These are phyloP conservation scores for Nothophoma quercina DNA, from an alignment of 2,329 filamentous ascomycete genomes.

Conservation along the genomic window DNA sequence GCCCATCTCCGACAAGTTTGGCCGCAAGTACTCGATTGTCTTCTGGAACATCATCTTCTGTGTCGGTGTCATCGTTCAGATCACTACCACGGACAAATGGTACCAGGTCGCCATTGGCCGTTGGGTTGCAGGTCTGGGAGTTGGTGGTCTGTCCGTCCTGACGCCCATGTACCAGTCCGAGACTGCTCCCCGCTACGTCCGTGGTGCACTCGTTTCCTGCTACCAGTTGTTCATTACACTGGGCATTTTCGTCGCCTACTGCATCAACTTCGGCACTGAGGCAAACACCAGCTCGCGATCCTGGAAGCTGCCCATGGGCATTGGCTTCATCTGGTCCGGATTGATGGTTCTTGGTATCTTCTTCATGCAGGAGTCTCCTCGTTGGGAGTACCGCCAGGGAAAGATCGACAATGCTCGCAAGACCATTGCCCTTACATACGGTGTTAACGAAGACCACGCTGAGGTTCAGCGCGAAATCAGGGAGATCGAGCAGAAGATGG, in stretches of 20 bases:
- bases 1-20: slow-evolving; percentile 67
- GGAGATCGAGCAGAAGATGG: slow-evolving; percentile 64
- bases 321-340: slow-evolving; percentile 64
- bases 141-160: slow-evolving; percentile 69
- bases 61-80: slow-evolving; percentile 71
- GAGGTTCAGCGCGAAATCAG: slow-evolving; percentile 61
- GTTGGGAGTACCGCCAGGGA: slow-evolving; percentile 65
- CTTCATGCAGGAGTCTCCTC: slow-evolving; percentile 64
- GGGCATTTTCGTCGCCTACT: slow-evolving; percentile 64
- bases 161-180: slow-evolving; percentile 70
- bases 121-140: slow-evolving; percentile 70
- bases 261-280: slow-evolving; percentile 68
- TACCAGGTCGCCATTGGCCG: slow-evolving; percentile 70
- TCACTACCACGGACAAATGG: slow-evolving; percentile 65
- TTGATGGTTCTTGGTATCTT: slow-evolving; percentile 63
- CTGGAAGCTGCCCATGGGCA: slow-evolving; percentile 70
- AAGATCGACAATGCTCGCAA: slow-evolving; percentile 59
- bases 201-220: slow-evolving; percentile 67
- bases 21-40: slow-evolving; percentile 69
- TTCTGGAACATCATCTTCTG: slow-evolving; percentile 68
- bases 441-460: slow-evolving; percentile 63
- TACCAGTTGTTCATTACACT: slow-evolving; percentile 76
- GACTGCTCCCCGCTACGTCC: slow-evolving; percentile 69
- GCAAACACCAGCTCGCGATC: slow-evolving; percentile 56
- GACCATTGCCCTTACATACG: slow-evolving; percentile 63